Conservation (phyloP, 1,284 basidiomycete species). For the Fistulinella cinereoalba region DNA sequence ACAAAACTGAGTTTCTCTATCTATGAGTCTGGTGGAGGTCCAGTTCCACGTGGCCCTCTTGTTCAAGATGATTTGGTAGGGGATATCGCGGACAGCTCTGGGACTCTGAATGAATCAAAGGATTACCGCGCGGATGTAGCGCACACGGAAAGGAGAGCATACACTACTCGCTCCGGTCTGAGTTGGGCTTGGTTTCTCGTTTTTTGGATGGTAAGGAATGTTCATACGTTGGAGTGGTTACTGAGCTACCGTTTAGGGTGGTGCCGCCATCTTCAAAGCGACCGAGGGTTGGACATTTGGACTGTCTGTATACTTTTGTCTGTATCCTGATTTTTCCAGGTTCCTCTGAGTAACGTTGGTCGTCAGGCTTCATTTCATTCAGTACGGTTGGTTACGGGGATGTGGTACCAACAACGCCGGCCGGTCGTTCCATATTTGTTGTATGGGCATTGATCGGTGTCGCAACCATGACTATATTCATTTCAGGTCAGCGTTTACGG, state of each 20-base stretch:
- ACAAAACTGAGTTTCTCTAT: slow-evolving; percentile 45
- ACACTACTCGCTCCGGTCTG: slow-evolving; percentile 44
- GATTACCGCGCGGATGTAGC: slow-evolving; percentile 19
- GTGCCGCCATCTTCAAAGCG: slow-evolving; percentile 52
- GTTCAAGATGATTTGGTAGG: background rate
- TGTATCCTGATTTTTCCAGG: slow-evolving; percentile 21
- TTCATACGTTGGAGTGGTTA: background rate
- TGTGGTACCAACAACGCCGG: slow-evolving; percentile 54
- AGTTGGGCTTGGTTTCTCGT: slow-evolving; percentile 50
- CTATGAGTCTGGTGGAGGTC: slow-evolving; percentile 15
- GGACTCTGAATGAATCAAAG: slow-evolving; percentile 14
- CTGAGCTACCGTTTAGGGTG: slow-evolving; percentile 36
- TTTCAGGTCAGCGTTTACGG: slow-evolving; percentile 50
- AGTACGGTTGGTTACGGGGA: slow-evolving; percentile 75
- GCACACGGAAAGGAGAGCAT: slow-evolving; percentile 44
- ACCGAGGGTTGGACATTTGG: slow-evolving; percentile 55
- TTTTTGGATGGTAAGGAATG: slow-evolving; percentile 52
- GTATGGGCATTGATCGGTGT: slow-evolving; percentile 80
- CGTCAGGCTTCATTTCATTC: slow-evolving; percentile 57
- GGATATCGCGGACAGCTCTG: slow-evolving; percentile 3
- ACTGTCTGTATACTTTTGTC: slow-evolving; percentile 69
- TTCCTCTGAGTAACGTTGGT: slow-evolving; percentile 4
- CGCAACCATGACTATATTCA: slow-evolving; percentile 69
- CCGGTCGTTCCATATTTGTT: slow-evolving; percentile 76
- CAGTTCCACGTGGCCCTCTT: slow-evolving; percentile 1